phyloP scores from a whole-genome alignment of 1,139 yeast species.

The Suzukiozyma palmioleophila region DNA sequence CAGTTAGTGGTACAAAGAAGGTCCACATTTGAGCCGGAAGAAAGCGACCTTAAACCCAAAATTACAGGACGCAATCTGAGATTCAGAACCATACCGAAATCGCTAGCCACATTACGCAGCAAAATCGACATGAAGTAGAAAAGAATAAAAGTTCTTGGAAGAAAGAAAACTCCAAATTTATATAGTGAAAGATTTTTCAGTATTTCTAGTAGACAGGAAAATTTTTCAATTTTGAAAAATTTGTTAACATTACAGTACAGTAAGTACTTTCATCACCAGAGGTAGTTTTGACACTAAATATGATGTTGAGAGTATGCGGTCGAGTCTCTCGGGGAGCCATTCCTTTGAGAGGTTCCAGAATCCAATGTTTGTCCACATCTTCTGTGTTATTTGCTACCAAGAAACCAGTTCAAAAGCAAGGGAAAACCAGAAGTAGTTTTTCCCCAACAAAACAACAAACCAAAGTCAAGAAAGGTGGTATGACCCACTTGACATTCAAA shows the following conservation, averaged over 20 bases:
- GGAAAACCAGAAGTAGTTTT: constrained; percentile 19
- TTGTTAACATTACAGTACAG: background rate
- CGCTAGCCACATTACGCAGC: background rate
- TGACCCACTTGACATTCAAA: constrained; percentile 38
- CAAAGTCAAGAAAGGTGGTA: constrained; percentile 37
- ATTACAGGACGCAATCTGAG: background rate
- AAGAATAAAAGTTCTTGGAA: background rate
- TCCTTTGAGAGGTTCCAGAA: constrained; percentile 2
- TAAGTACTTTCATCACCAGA: too few species aligned
- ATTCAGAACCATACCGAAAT: background rate
- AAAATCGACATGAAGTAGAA: background rate
- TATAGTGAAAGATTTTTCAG: constrained; percentile 1
- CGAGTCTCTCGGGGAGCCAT: background rate
- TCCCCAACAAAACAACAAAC: constrained; percentile 4
- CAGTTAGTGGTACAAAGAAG: too few species aligned
- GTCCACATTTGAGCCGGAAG: background rate
- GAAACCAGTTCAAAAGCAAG: constrained; percentile 17
- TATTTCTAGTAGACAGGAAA: background rate
- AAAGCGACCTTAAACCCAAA: background rate
- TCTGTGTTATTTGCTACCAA: constrained; percentile 11
- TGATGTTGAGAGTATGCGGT: constrained; percentile 5
- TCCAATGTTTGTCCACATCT: constrained; percentile 9
- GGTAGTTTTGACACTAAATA: background rate
- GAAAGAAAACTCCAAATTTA: background rate
- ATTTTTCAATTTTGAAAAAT: background rate